Evolutionary conservation across 2,329 filamentous ascomycete species (phyloP), one percentile per base, ranked within the genome.

Genomic region (Alternaria panax): DNA sequence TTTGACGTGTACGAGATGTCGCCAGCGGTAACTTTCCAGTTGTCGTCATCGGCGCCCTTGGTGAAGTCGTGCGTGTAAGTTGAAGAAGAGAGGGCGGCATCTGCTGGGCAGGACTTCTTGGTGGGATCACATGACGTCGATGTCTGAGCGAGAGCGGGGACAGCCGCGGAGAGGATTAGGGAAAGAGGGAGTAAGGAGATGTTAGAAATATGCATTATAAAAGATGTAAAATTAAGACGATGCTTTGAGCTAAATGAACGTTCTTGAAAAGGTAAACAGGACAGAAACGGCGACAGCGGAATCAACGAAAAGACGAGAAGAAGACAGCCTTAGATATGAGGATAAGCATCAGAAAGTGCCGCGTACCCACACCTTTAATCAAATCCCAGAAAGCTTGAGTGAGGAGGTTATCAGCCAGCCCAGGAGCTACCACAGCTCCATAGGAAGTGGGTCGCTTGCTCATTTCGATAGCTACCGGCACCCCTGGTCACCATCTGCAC

Each of bases 41-140:
- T 59, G 8, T 57, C 70, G 48, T 62, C 51, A 54, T 75, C 75
- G 42, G 67, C 69, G 1, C 59, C 62, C 12, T 58, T 59, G 20
- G 72, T 69, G 38, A 75, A 79, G 71, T 81, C 81, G 62, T 81
- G 79, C 51, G 75, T 76, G 38, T 72, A 71, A 48, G 76, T 64
- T 34, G 68, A 74, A 14, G 64, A 68, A 47, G 74, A 71, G 22
- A 81, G 68, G 30, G 73, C 80, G 4, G 75, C 59, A 54, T 82
- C 71, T 38, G 73, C 60, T 16, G 79, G 76, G 51, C 80, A 82
- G 14, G 73, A 63, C 59, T 78, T 78, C 56, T 77, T 64, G 5
- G 66, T 74, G 4, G 79, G 79, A 53, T 81, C 71, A 63, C 79
- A 81, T 30, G 72, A 67, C 22, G 78, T 80, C 52, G 71, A 77